Base-by-base conservation (phyloP, 768 basidiomycete species). In the Termitomyces bulborhizus region DNA sequence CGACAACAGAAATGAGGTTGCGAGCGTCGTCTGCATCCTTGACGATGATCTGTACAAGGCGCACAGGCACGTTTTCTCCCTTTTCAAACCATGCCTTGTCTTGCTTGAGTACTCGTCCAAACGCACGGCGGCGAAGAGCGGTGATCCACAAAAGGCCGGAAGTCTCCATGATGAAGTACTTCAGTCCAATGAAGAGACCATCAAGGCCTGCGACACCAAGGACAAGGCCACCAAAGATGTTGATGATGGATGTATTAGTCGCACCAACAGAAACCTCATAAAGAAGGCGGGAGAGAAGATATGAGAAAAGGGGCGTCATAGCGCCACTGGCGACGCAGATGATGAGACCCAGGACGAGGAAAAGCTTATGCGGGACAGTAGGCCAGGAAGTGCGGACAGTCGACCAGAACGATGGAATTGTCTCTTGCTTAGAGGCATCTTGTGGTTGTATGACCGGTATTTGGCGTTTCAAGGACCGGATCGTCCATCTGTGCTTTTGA, bases 1-100 rank as follows among this genome's bases (percentile, higher is more conserved):
- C 70, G 41, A 93, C 84, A 12, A 83, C 76, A 1, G 88, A 76
- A 57, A 98, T 77, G 45, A 99, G 74, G 32, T 81, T 77, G 21
- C 89, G 72, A 12, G 93, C 90, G 62, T 98, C 97, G 57, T 98
- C 93, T 0, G 82, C 86, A 63, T 98, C 94, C 71, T 92, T 93
- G 68, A 94, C 79, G 47, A 98, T 73, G 11, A 80, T 72, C 66
- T 93, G 89, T 11, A 88, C 82, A 12, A 98, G 69, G 6, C 75
- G 71, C 24, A 78, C 70, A 0, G 90, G 73, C 4, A 75, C 68
- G 69, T 92, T 83, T 42, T 78, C 73, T 5, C 76, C 71, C 56
- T 75, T 71, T 57, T 98, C 95, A 68, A 96, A 98, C 83, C 86
- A 99, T 32, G 76, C 66, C 70, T 89, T 92, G 68, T 97, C 92